phyloP scores from a whole-genome alignment of 306 rosid genomes.

The Pueraria montana region DNA sequence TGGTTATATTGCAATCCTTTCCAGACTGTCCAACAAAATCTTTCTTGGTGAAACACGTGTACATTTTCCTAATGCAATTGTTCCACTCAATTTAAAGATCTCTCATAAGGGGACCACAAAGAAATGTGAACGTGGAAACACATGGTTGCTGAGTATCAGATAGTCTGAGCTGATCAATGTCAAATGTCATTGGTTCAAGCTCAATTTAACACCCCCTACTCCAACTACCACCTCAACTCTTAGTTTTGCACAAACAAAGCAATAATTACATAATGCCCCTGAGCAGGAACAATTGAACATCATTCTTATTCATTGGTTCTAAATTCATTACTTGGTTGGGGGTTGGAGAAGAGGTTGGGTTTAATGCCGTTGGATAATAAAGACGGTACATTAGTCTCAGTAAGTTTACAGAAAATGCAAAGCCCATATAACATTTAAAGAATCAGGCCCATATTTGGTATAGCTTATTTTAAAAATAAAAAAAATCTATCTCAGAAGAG shows the following conservation, averaged over 20 bases:
- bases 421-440: neutral
- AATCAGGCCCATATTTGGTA: neutral
- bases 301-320: neutral
- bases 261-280: neutral
- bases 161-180: neutral
- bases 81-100: neutral
- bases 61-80: neutral
- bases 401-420: neutral
- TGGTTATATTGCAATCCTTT: constrained; percentile 20
- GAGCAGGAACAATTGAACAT: neutral
- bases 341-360: neutral
- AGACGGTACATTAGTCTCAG: neutral
- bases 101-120: constrained; percentile 21
- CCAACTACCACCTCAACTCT: neutral
- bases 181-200: neutral
- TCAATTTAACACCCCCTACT: neutral
- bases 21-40: constrained; percentile 33
- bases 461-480: neutral
- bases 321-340: neutral
- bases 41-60: neutral
- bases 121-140: constrained; percentile 3
- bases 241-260: neutral
- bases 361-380: neutral
- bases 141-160: neutral
- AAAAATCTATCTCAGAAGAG: neutral